phyloP scores from a whole-genome alignment of 768 basidiomycete species.

The Boletales sp. region DNA sequence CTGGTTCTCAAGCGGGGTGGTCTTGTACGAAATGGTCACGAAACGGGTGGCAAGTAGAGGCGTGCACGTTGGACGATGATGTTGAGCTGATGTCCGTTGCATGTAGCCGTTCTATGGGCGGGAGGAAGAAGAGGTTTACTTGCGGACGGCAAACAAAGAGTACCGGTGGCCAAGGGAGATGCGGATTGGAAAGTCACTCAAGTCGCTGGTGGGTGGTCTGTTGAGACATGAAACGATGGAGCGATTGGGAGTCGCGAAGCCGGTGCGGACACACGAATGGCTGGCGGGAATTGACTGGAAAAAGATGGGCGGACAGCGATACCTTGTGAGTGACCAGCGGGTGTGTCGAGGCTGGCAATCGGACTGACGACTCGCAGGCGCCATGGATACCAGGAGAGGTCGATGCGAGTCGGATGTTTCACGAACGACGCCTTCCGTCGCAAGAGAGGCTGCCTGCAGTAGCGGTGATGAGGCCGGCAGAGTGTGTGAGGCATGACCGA shows the following conservation, averaged over 20 bases:
- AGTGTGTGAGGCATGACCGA: slow-evolving; percentile 36
- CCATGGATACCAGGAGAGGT: slow-evolving; percentile 37
- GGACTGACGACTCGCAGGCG: too few species aligned
- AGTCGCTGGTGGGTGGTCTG: slow-evolving; percentile 41
- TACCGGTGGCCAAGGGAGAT: slow-evolving; percentile 39
- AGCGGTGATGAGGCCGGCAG: slow-evolving; percentile 29
- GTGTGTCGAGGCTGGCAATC: too few species aligned
- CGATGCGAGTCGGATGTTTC: slow-evolving; percentile 34
- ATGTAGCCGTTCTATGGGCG: slow-evolving; percentile 26
- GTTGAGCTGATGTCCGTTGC: background rate
- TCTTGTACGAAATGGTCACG: slow-evolving; percentile 52
- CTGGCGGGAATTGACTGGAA: slow-evolving; percentile 45
- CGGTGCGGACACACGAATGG: slow-evolving; percentile 44
- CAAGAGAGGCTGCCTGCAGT: slow-evolving; percentile 39
- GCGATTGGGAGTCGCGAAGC: slow-evolving; percentile 38
- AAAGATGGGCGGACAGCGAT: slow-evolving; percentile 39
- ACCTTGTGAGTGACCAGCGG: slow-evolving; percentile 50
- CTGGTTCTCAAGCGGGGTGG: slow-evolving; percentile 53
- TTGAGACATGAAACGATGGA: slow-evolving; percentile 34
- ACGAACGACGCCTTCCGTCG: slow-evolving; percentile 35
- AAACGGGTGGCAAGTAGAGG: slow-evolving; percentile 28
- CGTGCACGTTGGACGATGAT: background rate
- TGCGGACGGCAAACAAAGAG: slow-evolving; percentile 26
- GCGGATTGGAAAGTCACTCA: slow-evolving; percentile 38
- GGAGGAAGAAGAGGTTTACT: slow-evolving; percentile 23